Evolutionary conservation across 345 rosid species (phyloP), one percentile per base, ranked within the genome.

Genomic region (Hevea brasiliensis): DNA sequence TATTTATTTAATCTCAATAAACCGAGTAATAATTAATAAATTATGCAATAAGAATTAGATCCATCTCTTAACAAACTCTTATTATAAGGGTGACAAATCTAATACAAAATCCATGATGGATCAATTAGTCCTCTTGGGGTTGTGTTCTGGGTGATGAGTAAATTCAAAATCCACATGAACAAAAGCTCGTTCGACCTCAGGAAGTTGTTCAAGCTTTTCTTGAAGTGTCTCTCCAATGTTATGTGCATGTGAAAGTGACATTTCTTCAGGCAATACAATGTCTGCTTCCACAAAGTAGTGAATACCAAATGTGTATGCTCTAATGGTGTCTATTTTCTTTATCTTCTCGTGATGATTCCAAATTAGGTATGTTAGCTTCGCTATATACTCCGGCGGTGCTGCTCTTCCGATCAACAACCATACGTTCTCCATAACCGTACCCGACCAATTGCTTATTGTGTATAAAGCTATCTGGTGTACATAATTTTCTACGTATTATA

Each of bases 391-490:
- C 8, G 85, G 76, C 4, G 90, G 86, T 0, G 90, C 88, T 48
- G 88, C 79, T 61, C 77, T 82, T 53, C 84, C 90, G 8, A 83
- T 80, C 62, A 87, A 12, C 6, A 81, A 80, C 85, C 84, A 74
- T 1, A 87, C 86, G 68, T 87, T 87, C 58, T 87, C 86, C 85
- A 79, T 79, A 51, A 87, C 90, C 2, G 88, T 84, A 3, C 65
- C 79, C 9, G 80, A 70, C 90, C 90, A 84, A 7, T 83, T 84
- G 37, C 79, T 59, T 55, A 84, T 84, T 35, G 87, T 87, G 26
- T 84, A 84, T 18, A 87, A 47, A 32, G 90, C 87, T 61, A 87
- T 84, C 90, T 87, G n/a, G n/a, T n/a, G n/a, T n/a, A n/a, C n/a
- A n/a, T n/a, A n/a, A n/a, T n/a, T n/a, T n/a, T n/a, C n/a, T n/a